Conservation (phyloP, 2,329 filamentous ascomycete species). For the Aspergillus brunneoviolaceus region DNA sequence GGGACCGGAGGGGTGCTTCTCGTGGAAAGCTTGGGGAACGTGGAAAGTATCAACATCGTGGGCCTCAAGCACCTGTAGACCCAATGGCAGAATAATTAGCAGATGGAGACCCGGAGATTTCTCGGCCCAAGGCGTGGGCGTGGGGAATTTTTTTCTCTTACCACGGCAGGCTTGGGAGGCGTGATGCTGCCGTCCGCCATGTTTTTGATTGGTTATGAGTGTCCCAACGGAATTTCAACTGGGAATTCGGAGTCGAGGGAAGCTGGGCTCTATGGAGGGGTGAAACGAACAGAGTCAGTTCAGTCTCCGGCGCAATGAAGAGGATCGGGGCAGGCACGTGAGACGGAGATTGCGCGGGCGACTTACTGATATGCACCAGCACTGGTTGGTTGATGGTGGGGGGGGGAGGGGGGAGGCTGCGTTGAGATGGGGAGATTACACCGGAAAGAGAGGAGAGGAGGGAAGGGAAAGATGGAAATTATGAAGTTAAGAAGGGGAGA, state of each 20-base stretch:
- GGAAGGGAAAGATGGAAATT: conserved; percentile 5
- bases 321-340: not conserved
- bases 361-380: conserved; percentile 9
- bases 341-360: conserved; percentile 15
- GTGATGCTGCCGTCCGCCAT: conserved; percentile 41
- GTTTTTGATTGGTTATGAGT: conserved; percentile 12
- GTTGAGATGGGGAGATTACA: not conserved
- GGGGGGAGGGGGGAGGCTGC: not conserved
- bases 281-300: not conserved
- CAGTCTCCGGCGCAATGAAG: not conserved
- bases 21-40: conserved; percentile 57
- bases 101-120: not conserved
- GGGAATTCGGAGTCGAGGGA: not conserved
- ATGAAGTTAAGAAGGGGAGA: conserved; percentile 6
- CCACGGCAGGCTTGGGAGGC: conserved; percentile 41
- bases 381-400: conserved; percentile 9
- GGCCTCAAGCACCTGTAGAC: conserved; percentile 44
- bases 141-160: conserved; percentile 27
- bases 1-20: conserved; percentile 61
- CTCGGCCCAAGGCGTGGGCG: not conserved
- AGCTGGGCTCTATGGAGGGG: conserved; percentile 4
- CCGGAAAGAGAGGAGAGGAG: not conserved
- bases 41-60: conserved; percentile 53
- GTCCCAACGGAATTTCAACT: conserved; percentile 5
- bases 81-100: conserved; percentile 14